Percentiles rank a stretch among this genome's conserved stretches.
Conservation (phyloP, 495 filamentous ascomycete genomes). For the Aspergillus ostianus region DNA sequence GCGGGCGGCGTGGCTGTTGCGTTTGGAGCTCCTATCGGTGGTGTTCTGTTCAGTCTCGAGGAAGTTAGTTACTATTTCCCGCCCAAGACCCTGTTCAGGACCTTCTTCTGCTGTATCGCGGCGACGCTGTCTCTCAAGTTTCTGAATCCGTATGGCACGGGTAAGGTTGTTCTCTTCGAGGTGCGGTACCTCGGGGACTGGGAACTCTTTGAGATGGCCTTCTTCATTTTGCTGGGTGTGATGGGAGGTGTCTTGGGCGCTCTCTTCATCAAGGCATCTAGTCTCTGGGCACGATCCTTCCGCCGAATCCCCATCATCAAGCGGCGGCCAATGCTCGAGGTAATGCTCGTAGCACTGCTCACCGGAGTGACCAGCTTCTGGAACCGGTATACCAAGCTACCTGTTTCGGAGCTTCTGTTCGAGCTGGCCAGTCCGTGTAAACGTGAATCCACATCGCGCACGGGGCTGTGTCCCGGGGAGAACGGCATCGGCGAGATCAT, state of each 20-base stretch:
- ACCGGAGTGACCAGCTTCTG: constrained; percentile 88
- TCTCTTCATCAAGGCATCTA: constrained; percentile 93
- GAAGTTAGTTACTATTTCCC: constrained; percentile 98
- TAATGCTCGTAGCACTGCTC: constrained; percentile 79
- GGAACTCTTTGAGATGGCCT: constrained; percentile 85
- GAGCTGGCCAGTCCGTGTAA: constrained; percentile 88
- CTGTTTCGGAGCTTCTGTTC: constrained; percentile 86
- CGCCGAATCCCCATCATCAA: constrained; percentile 79
- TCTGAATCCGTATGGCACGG: constrained; percentile 91
- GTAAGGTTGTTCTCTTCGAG: constrained; percentile 95
- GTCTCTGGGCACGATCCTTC: constrained; percentile 85
- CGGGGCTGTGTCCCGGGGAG: constrained; percentile 74
- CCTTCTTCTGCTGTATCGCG: constrained; percentile 96
- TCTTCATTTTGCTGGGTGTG: constrained; percentile 81
- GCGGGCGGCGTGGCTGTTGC: constrained; percentile 93
- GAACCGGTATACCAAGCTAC: constrained; percentile 86
- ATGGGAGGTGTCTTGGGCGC: constrained; percentile 83
- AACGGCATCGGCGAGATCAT: constrained; percentile 75
- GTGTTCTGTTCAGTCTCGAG: constrained; percentile 90
- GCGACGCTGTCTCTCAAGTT: constrained; percentile 90
- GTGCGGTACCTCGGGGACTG: constrained; percentile 91
- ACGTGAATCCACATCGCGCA: constrained; percentile 51
- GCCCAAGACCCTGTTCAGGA: constrained; percentile 96
- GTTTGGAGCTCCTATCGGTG: constrained; percentile 90
- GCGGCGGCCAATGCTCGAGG: constrained; percentile 79